phyloP scores from a whole-genome alignment of 768 basidiomycete genomes.

The Rhizopogon rudus region DNA sequence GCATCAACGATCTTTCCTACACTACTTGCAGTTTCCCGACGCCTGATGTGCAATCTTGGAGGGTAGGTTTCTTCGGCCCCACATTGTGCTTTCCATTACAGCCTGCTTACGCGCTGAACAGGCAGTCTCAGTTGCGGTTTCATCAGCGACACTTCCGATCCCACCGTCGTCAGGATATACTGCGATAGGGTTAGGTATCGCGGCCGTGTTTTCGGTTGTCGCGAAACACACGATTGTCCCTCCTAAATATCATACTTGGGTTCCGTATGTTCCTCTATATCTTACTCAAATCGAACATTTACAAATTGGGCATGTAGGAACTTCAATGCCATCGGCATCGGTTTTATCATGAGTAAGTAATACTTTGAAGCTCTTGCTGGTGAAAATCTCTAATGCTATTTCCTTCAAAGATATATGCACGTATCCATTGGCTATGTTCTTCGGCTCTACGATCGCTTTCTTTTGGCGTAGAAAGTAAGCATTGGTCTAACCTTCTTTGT shows the following conservation, averaged over 20 bases:
- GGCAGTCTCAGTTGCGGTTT: slow-evolving; percentile 16
- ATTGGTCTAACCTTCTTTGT: not conserved
- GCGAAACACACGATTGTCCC: slow-evolving; percentile 27
- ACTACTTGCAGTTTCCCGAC: slow-evolving; percentile 17
- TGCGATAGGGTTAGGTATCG: slow-evolving; percentile 47
- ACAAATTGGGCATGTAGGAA: slow-evolving; percentile 7
- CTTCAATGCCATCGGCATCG: slow-evolving; percentile 23
- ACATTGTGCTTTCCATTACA: not conserved
- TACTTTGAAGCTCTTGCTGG: not conserved
- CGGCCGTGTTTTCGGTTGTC: slow-evolving; percentile 40
- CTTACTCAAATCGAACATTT: not conserved
- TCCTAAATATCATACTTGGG: slow-evolving; percentile 13
- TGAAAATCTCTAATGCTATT: not conserved
- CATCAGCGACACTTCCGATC: slow-evolving; percentile 29
- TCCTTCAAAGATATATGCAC: slow-evolving; percentile 13
- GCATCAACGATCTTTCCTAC: slow-evolving; percentile 34
- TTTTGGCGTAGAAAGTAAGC: slow-evolving; percentile 10
- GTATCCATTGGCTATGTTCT: slow-evolving; percentile 19
- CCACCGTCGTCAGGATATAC: slow-evolving; percentile 53
- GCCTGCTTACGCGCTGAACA: not conserved
- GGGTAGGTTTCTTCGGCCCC: slow-evolving; percentile 4
- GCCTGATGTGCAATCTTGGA: slow-evolving; percentile 21
- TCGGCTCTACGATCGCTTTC: slow-evolving; percentile 19
- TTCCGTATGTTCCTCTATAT: slow-evolving; percentile 12
- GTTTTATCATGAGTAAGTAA: slow-evolving; percentile 6